Evolutionary conservation across 2,329 filamentous ascomycete species (phyloP), one percentile per base, ranked within the genome.

Genomic region (Phaeosphaeriaceae sp.): DNA sequence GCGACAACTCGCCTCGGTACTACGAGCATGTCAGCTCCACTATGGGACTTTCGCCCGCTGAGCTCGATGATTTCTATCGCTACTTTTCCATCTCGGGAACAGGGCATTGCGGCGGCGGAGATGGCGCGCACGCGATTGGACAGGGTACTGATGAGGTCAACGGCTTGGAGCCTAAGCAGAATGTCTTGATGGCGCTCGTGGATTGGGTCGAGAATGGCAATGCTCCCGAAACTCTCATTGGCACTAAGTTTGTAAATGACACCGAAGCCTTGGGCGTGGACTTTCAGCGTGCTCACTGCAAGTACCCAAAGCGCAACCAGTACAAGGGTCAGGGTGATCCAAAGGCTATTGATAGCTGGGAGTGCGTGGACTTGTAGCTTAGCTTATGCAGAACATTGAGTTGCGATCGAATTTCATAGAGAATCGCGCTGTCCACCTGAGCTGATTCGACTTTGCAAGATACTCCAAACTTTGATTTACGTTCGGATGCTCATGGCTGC

Each of bases 1-100:
- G 75, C 15, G 77, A 79, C 13, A 82, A 80, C 63, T 80, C 77
- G 13, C 76, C 79, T 11, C 69, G 79, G 13, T 84, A 84, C 76
- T 84, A 84, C 69, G 73, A 83, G 48, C 76, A 83, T 47, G 79
- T 84, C 3, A 71, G 75, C 2, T n/a, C 69, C 24, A 82, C 79
- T 0, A 82, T 84, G 81, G 61, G 68, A 2, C 64, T 76, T 0
- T 60, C 70, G 0, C 50, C 69, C 1, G 48, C 58, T 0, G 58
- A 78, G 53, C 66, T 83, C 5, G 80, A 83, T 55, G 65, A 71
- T 0, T 83, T 82, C 58, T 81, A 84, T 62, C 79, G 84, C 48
- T 82, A 79, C 70, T 86, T 87, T 75, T 78, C 78, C 31, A 82
- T 82, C 69, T 82, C 69, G 56, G 85, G 84, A 7, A 83, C 85